Evolutionary conservation across 169 alveolate genomes (phyloP).

Genomic region (Plasmodium berghei): DNA sequence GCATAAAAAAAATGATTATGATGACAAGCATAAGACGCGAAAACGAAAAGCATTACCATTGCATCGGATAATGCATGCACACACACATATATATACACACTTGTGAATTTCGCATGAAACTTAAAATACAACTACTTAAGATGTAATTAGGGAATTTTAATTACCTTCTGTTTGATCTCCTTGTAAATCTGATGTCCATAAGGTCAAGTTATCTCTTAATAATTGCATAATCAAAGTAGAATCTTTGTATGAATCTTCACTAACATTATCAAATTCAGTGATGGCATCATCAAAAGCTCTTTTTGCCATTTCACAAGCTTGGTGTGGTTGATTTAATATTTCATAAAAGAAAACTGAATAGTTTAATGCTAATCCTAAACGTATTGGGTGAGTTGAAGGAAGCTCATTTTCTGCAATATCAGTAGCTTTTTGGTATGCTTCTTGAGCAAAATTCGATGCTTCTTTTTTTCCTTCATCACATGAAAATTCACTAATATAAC

Average conservation of each 20-base stretch:
- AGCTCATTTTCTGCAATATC: constrained; percentile 95
- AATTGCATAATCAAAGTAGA: constrained; percentile 96
- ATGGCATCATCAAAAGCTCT: constrained; percentile 97
- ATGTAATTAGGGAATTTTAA: not conserved
- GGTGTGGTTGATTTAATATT: constrained; percentile 97
- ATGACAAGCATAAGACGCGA: not conserved
- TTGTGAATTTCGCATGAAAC: not conserved
- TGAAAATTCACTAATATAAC: constrained; percentile 97
- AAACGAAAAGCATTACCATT: not conserved
- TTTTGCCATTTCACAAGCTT: constrained; percentile 99
- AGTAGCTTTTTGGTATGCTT: constrained; percentile 97
- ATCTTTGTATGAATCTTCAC: constrained; percentile 96
- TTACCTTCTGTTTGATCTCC: constrained; percentile 78
- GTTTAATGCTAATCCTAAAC: constrained; percentile 98
- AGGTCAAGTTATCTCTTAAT: constrained; percentile 96
- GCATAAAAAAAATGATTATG: not conserved
- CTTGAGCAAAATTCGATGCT: constrained; percentile 97
- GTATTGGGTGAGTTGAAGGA: constrained; percentile 97
- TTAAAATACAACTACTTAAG: not conserved
- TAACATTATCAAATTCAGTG: constrained; percentile 94
- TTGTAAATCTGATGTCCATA: constrained; percentile 96
- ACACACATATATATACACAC: not conserved
- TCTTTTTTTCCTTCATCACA: constrained; percentile 94
- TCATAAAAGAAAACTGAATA: constrained; percentile 99
- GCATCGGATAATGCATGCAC: not conserved